Evolutionary conservation across 2,329 filamentous ascomycete genomes (phyloP), one percentile per base, ranked within the genome.

Genomic region (Alternaria longipes): DNA sequence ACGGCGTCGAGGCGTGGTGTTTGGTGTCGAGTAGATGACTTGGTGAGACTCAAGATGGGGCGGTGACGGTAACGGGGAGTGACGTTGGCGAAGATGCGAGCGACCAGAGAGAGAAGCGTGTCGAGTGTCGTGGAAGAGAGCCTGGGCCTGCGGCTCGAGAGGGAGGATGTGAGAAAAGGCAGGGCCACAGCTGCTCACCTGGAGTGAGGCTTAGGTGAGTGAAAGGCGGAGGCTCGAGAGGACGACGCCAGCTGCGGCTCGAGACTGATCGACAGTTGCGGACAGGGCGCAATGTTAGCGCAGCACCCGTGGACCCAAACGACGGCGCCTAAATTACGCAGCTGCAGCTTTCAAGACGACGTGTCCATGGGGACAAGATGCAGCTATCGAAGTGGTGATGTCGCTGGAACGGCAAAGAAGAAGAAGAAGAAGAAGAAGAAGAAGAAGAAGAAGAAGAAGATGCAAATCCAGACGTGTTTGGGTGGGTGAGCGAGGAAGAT

Each of bases 261-360:
- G 47, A 57, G 55, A 50, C 46, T 50, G 62, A 65, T 63, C 59
- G 59, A 59, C 57, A 54, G 40, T 45, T 54, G 54, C 58, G 56
- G 55, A 45, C 46, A 46, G 36, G 55, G 47, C 55, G 47, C 36
- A 52, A 38, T 32, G 46, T 59, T 59, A 55, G 56, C 56, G 56
- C 56, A 54, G 56, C 55, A 53, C 49, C 34, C 50, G 50, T 52
- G 52, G 56, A 54, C 36, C 38, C 40, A 57, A 47, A 54, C 56
- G 47, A 45, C 36, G 54, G 50, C 62, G 56, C 45, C 54, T 49
- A 64, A 46, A 53, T 42, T 34, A 46, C 18, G 61, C 53, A 30
- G 46, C 41, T 51, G 54, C 54, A 56, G 51, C 32, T 36, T 30
- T 47, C 40, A 55, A 32, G 32, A 47, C 53, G 18, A 55, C 53